phyloP scores from a whole-genome alignment of 1,284 basidiomycete species.

The Cystobasidium sp. region DNA sequence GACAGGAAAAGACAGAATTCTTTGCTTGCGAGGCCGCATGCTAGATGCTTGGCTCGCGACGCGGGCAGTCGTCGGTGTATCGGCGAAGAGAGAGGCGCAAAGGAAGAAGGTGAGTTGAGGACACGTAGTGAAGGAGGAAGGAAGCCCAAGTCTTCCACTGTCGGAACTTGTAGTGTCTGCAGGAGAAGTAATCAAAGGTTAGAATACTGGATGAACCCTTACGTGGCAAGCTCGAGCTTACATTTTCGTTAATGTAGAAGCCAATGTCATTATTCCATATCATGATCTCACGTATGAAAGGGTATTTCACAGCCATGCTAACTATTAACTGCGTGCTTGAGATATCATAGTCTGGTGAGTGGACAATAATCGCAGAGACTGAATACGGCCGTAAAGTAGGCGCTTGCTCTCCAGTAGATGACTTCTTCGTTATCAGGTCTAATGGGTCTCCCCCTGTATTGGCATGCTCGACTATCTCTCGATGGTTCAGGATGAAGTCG shows the following conservation, averaged over 20 bases:
- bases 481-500: slow-evolving; percentile 16
- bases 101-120: slow-evolving; percentile 50
- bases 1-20: slow-evolving; percentile 42
- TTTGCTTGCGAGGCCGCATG: slow-evolving; percentile 46
- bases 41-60: slow-evolving; percentile 47
- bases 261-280: slow-evolving; percentile 52
- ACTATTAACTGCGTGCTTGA: slow-evolving; percentile 46
- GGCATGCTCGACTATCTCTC: neutral
- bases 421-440: slow-evolving; percentile 4
- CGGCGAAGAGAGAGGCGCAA: slow-evolving; percentile 14
- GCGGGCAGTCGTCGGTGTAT: slow-evolving; percentile 32
- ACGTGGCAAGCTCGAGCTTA: neutral
- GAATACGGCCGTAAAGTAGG: neutral
- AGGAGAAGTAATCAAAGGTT: neutral
- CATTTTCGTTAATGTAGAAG: slow-evolving; percentile 36
- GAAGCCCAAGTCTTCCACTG: slow-evolving; percentile 23
- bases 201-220: neutral
- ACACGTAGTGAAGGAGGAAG: slow-evolving; percentile 46
- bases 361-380: slow-evolving; percentile 35
- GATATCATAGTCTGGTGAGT: slow-evolving; percentile 27
- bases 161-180: slow-evolving; percentile 8
- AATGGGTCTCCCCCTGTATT: neutral
- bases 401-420: neutral
- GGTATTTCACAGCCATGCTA: slow-evolving; percentile 45
- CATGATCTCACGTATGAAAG: slow-evolving; percentile 52